These are phyloP conservation scores for Canna indica DNA, from an alignment of 176 grass and related monocot species.

Conservation along the genomic window DNA sequence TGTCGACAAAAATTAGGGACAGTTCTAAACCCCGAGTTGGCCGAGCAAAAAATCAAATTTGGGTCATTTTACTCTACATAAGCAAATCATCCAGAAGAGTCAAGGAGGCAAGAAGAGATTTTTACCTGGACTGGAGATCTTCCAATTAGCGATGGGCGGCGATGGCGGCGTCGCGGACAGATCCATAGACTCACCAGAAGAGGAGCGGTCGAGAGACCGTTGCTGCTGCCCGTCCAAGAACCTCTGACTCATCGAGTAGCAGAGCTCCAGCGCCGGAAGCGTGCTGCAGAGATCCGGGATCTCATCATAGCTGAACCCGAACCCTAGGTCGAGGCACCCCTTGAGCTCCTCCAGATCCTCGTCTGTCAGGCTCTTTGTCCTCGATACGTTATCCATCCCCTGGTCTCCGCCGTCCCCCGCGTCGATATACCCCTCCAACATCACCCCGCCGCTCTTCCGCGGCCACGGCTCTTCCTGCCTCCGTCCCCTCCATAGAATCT, in stretches of 20 bases:
- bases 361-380: conserved; percentile 11
- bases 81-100: not conserved
- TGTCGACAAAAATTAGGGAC: not conserved
- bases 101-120: not conserved
- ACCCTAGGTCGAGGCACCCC: conserved; percentile 11
- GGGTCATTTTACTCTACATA: not conserved
- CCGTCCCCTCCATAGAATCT: not conserved
- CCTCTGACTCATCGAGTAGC: conserved; percentile 15
- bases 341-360: conserved; percentile 12
- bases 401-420: not conserved
- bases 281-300: conserved; percentile 4
- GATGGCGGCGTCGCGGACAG: not conserved
- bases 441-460: not conserved
- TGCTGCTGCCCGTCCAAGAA: conserved; percentile 1
- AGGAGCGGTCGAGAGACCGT: not conserved
- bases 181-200: not conserved
- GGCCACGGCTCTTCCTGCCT: not conserved
- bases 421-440: conserved; percentile 5
- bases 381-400: not conserved
- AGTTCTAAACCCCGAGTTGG: not conserved
- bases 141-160: conserved; percentile 7
- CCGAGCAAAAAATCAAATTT: not conserved
- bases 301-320: conserved; percentile 9
- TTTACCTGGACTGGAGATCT: conserved; percentile 13
- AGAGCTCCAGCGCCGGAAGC: conserved; percentile 9